Conservation (phyloP, 164 flowering plant genomes). For the Umbellularia californica region DNA sequence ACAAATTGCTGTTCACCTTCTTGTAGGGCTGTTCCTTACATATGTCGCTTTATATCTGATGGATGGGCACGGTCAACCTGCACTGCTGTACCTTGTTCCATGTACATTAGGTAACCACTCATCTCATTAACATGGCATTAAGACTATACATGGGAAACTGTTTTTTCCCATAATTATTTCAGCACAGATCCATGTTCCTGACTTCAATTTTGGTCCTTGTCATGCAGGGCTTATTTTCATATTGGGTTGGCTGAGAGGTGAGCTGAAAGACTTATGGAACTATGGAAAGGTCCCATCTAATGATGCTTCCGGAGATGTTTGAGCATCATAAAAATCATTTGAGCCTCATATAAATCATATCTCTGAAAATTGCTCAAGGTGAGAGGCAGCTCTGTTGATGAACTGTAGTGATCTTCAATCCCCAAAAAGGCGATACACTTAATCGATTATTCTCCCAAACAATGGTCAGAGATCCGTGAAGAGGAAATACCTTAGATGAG, state of each 20-base stretch:
- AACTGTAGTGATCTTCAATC: too few relatives aligned
- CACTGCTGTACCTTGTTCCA: conserved; percentile 88
- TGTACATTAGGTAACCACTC: conserved; percentile 69
- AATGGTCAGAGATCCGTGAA: too few relatives aligned
- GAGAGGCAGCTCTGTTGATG: too few relatives aligned
- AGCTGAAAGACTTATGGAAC: conserved; percentile 63
- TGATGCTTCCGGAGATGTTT: conserved; percentile 17
- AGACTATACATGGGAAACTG: not conserved
- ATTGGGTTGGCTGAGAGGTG: conserved; percentile 65
- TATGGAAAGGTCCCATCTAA: conserved; percentile 23
- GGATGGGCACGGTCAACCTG: conserved; percentile 89
- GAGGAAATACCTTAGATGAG: too few relatives aligned
- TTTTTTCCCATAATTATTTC: not conserved
- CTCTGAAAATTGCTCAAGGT: too few relatives aligned
- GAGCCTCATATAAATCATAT: not conserved
- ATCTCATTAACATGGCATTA: not conserved
- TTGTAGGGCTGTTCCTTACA: conserved; percentile 64
- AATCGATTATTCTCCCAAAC: too few relatives aligned
- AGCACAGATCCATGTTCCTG: not conserved
- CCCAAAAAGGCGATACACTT: too few relatives aligned
- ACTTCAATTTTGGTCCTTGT: not conserved
- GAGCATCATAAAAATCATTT: conserved; percentile 7
- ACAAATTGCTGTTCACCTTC: not conserved
- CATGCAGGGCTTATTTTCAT: conserved; percentile 48
- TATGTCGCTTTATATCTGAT: conserved; percentile 66